Evolutionary conservation across 2,329 filamentous ascomycete genomes (phyloP), one percentile per base, ranked within the genome.

Genomic region (Coniochaeta sp.): DNA sequence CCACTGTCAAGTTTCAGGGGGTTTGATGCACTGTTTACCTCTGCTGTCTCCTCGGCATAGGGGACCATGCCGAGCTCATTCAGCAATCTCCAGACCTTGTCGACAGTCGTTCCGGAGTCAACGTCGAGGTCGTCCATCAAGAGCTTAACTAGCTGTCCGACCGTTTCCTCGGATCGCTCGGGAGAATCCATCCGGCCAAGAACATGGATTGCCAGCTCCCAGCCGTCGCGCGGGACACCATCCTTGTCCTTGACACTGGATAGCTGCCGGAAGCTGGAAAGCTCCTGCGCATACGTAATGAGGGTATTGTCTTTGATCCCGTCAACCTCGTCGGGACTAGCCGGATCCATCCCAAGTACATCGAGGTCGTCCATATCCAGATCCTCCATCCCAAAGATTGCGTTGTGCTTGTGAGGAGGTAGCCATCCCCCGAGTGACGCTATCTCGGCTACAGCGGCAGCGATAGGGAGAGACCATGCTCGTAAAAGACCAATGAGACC

Each of bases 181-280:
- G 82, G 79, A 62, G 92, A 86, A 69, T 96, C 89, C 70, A 98
- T 82, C 59, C 93, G 86, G 11, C 89, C 90, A 54, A 97, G 79
- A 12, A 96, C 83, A 62, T 91, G 86, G 50, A 97, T 86, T 0
- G 92, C 89, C 69, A 97, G 76, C 75, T 97, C 91, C 93, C 93
- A 98, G 9, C 93, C 93, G 66, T 93, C 88, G 40, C 82, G 78
- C 16, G 73, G 69, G 14, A 73, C 71, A 24, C 67, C 72, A 28
- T 64, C 67, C 40, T 68, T 66, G 58, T 70, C 67, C 55, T 65
- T 67, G 11, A 65, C 62, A 3, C 75, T 67, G 1, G 75, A 75
- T 55, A 86, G 70, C 24, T 79, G 76, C 59, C 81, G 78, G 63
- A 81, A 80, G 62, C 80, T 80, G 34, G 88, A 80, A 22, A 93